phyloP scores from a whole-genome alignment of 2,329 filamentous ascomycete genomes.

The Colletotrichum agaves region DNA sequence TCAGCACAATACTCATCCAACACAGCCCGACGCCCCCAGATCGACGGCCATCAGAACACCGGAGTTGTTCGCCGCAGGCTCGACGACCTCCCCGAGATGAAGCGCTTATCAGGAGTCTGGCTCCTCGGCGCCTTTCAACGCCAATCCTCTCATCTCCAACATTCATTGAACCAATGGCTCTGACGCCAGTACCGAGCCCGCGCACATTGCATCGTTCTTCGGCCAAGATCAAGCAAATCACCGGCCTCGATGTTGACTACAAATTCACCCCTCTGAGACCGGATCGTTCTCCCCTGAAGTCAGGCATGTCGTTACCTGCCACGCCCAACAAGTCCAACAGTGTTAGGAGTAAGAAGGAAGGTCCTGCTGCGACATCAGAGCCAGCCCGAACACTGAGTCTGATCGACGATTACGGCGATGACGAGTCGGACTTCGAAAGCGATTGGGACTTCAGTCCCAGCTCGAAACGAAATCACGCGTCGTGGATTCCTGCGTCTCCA shows the following conservation, averaged over 20 bases:
- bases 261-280: slow-evolving; percentile 8
- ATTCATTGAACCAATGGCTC: background rate
- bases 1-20: slow-evolving; percentile 28
- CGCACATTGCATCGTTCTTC: slow-evolving; percentile 46
- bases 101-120: slow-evolving; percentile 6
- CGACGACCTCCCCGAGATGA: slow-evolving; percentile 17
- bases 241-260: slow-evolving; percentile 50
- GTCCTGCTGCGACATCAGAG: slow-evolving; percentile 20
- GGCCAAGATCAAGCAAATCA: slow-evolving; percentile 55
- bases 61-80: slow-evolving; percentile 26
- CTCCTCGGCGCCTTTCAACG: slow-evolving; percentile 27
- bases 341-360: slow-evolving; percentile 2
- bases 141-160: background rate
- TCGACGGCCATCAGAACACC: slow-evolving; percentile 12
- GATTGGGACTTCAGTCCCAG: slow-evolving; percentile 34
- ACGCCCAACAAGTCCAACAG: slow-evolving; percentile 17
- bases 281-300: background rate
- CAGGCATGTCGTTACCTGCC: background rate
- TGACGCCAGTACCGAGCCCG: slow-evolving; percentile 8
- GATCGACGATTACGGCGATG: slow-evolving; percentile 23
- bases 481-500: slow-evolving; percentile 35
- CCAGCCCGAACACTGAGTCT: slow-evolving; percentile 30
- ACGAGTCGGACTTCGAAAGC: slow-evolving; percentile 30
- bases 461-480: slow-evolving; percentile 20
- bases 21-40: slow-evolving; percentile 20